Conservation (phyloP, 1,139 yeast species). For the Sugiyamaella grinbergsii region DNA sequence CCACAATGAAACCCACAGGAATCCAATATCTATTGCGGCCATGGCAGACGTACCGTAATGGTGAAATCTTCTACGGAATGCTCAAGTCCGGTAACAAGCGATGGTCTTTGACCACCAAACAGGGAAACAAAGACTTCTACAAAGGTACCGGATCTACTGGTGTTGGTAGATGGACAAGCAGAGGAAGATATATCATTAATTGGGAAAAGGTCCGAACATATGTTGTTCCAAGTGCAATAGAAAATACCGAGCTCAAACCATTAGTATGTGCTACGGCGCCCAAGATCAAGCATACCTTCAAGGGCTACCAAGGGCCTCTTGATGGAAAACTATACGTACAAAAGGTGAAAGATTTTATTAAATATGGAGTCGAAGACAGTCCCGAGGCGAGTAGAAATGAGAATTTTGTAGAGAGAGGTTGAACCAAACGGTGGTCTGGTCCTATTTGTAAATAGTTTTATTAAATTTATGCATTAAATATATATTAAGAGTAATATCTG, state of each 20-base stretch:
- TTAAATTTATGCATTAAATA: constrained; percentile 6
- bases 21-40: constrained; percentile 64
- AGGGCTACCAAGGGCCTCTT: constrained; percentile 70
- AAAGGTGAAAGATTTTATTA: constrained; percentile 73
- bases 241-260: constrained; percentile 58
- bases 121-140: constrained; percentile 90
- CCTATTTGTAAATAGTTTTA: constrained; percentile 9
- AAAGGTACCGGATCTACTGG: constrained; percentile 97
- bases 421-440: neutral
- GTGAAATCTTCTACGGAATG: constrained; percentile 78
- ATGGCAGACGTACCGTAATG: constrained; percentile 79
- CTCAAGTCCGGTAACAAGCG: constrained; percentile 81
- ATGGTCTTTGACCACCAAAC: constrained; percentile 83
- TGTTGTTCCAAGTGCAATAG: constrained; percentile 65
- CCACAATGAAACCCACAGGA: constrained; percentile 42
- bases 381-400: constrained; percentile 34
- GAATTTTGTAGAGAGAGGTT: constrained; percentile 41
- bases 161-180: constrained; percentile 74
- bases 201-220: constrained; percentile 90
- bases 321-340: constrained; percentile 75
- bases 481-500: constrained; percentile 15
- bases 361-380: constrained; percentile 56
- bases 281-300: constrained; percentile 63
- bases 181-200: constrained; percentile 74
- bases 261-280: constrained; percentile 74